These are phyloP conservation scores for Corylus avellana DNA, from an alignment of 306 rosid species.

Conservation along the genomic window DNA sequence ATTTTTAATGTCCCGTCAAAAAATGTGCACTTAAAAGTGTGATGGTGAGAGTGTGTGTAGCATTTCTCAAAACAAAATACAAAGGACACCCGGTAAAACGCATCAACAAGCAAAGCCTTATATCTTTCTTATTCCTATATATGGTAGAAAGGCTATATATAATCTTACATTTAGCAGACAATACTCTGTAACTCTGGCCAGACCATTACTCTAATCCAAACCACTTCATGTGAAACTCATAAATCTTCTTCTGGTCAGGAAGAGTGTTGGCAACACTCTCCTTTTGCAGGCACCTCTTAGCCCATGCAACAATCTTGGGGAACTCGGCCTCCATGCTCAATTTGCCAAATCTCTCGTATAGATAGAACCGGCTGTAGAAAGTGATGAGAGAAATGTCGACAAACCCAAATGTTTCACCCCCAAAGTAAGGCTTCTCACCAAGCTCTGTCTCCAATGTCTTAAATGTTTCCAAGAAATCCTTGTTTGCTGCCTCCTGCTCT, in stretches of 20 bases:
- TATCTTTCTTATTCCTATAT: no score
- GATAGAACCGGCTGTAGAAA: slow-evolving; percentile 31
- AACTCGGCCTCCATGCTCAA: slow-evolving; percentile 33
- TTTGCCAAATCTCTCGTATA: slow-evolving; percentile 3
- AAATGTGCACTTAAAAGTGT: no score
- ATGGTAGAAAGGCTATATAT: no score
- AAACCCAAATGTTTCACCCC: slow-evolving; percentile 39
- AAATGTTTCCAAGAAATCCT: slow-evolving; percentile 33
- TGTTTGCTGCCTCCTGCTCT: slow-evolving; percentile 34
- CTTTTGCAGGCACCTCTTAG: slow-evolving; percentile 34
- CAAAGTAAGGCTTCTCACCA: slow-evolving; percentile 38
- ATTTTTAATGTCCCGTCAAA: no score
- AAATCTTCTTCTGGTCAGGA: slow-evolving; percentile 19
- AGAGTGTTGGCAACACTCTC: slow-evolving; percentile 34
- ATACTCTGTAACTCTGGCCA: no score
- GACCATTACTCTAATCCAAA: background rate
- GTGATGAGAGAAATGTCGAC: slow-evolving; percentile 36
- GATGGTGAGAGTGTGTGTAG: no score
- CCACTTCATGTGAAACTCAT: background rate
- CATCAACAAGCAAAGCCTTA: no score
- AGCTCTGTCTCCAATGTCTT: slow-evolving; percentile 38
- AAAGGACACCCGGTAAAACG: no score
- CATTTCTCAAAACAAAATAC: no score
- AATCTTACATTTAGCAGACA: no score
- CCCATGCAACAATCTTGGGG: slow-evolving; percentile 43